Evolutionary conservation across 345 rosid genomes (phyloP), one percentile per base, ranked within the genome.

Genomic region (Eucalyptus caleyi): DNA sequence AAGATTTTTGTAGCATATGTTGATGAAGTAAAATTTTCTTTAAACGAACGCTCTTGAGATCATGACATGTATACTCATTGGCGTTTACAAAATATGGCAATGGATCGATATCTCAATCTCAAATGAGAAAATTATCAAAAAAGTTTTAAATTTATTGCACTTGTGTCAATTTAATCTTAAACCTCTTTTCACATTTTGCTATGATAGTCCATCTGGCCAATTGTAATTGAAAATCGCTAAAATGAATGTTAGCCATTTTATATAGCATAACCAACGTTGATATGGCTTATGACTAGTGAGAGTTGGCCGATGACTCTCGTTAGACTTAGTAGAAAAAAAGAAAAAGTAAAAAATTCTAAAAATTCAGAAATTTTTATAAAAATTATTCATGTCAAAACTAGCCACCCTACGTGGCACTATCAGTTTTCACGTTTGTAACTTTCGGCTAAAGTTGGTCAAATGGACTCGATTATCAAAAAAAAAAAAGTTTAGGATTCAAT

Each of bases 371-470:
- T 4, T 15, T 14, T n/a, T 65, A n/a, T 53, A 53, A 9, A 65
- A 65, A n/a, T 30, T 65, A 4, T 65, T 15, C 2, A 65, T 0
- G 5, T 14, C 3, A 65, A 8, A 3, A 4, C 2, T 2, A 0
- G 3, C 19, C 5, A 6, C 8, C 34, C 2, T 15, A 30, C 3
- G 5, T 30, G 34, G 1, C 5, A 65, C 21, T 15, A 8, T 8
- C 0, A 8, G 2, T n/a, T 16, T 30, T 10, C 9, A 30, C 0
- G 0, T 62, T 7, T 2, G 19, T 4, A 15, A 30, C 3, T 65
- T 62, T 30, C 0, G 1, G 3, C 10, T 7, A 65, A n/a, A 65
- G 9, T 65, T 65, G 19, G 18, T 65, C 37, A 16, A 14, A 65
- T 15, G 9, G 19, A 65, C 37, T 65, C 1, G 2, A 65, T 65